A percentile compares a stretch with the other conserved stretches of the same genome.
These are phyloP conservation scores for Bryoerythrophyllum caledonicum DNA, from an alignment of 225 moss, liverwort and hornwort genomes.

Conservation along the genomic window DNA sequence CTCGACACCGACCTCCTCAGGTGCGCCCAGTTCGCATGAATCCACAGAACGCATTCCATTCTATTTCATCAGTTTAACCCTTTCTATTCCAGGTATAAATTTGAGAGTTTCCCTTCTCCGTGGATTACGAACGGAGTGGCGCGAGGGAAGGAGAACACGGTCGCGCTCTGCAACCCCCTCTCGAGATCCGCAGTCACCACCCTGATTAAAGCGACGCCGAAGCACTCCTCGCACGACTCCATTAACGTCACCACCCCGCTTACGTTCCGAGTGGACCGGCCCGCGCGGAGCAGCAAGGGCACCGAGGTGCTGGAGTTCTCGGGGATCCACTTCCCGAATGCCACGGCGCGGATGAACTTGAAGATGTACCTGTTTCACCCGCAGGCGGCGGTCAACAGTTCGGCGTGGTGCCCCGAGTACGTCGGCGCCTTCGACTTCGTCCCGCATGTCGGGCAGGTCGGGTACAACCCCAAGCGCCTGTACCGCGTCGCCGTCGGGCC, in stretches of 20 bases:
- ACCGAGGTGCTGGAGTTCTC: slow-evolving; percentile 18
- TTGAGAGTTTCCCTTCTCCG: neutral
- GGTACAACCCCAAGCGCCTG: slow-evolving; percentile 9
- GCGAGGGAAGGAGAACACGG: slow-evolving; percentile 14
- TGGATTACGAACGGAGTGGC: slow-evolving; percentile 44
- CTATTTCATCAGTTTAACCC: neutral
- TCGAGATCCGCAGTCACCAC: accelerated
- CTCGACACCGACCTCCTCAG: slow-evolving; percentile 27
- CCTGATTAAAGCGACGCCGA: slow-evolving; percentile 21
- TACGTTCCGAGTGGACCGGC: slow-evolving; percentile 32
- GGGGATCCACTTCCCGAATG: slow-evolving; percentile 20
- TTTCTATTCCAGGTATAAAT: slow-evolving; percentile 23
- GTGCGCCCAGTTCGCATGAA: neutral
- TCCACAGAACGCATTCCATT: too few species aligned
- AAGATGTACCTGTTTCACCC: slow-evolving; percentile 35
- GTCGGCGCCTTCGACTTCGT: slow-evolving; percentile 35
- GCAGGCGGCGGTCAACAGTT: neutral
- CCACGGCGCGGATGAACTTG: neutral
- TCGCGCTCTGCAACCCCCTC: slow-evolving; percentile 19
- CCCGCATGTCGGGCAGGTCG: slow-evolving; percentile 28
- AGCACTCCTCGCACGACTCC: slow-evolving; percentile 5
- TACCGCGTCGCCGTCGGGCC: slow-evolving; percentile 35
- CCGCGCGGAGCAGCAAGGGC: neutral
- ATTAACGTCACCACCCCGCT: neutral
- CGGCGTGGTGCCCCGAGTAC: slow-evolving; percentile 40